Evolutionary conservation across 768 basidiomycete genomes (phyloP).

Genomic region (Kwoniella sp.): DNA sequence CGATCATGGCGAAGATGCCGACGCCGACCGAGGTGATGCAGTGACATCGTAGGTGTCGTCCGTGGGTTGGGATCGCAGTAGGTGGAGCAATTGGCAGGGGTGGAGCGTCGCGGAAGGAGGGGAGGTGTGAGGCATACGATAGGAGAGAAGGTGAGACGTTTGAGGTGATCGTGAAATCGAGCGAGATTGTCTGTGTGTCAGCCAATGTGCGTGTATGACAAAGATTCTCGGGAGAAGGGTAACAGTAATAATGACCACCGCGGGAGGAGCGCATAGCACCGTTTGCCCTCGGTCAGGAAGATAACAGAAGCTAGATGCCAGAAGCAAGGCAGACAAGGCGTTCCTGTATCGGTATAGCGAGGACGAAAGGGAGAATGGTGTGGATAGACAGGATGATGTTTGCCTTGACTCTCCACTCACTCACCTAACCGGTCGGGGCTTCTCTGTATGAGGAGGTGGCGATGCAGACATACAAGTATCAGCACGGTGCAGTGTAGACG

Average conservation of each 20-base stretch:
- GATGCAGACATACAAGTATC: not conserved
- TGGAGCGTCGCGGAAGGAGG: not conserved
- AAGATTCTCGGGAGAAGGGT: not conserved
- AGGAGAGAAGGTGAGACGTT: not conserved
- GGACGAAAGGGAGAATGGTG: not conserved
- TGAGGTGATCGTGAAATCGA: not conserved
- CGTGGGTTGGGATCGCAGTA: not conserved
- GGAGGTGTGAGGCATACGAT: not conserved
- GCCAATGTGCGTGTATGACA: not conserved
- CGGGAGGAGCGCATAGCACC: not conserved
- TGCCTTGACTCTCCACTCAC: not conserved
- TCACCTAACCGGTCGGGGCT: not conserved
- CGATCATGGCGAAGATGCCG: not conserved
- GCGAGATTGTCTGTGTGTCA: slow-evolving; percentile 2
- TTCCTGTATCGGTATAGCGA: not conserved
- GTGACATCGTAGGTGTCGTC: too few species aligned
- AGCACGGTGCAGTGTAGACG: not conserved
- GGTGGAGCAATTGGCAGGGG: not conserved
- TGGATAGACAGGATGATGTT: not conserved
- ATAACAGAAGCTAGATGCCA: not conserved
- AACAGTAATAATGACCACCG: not conserved
- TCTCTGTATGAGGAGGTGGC: not conserved
- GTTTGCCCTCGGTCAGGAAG: not conserved
- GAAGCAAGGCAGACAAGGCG: too few species aligned
- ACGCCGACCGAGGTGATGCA: not conserved